These are phyloP conservation scores for Aspergillus coremiiformis DNA, from an alignment of 495 filamentous ascomycete genomes.

Conservation along the genomic window DNA sequence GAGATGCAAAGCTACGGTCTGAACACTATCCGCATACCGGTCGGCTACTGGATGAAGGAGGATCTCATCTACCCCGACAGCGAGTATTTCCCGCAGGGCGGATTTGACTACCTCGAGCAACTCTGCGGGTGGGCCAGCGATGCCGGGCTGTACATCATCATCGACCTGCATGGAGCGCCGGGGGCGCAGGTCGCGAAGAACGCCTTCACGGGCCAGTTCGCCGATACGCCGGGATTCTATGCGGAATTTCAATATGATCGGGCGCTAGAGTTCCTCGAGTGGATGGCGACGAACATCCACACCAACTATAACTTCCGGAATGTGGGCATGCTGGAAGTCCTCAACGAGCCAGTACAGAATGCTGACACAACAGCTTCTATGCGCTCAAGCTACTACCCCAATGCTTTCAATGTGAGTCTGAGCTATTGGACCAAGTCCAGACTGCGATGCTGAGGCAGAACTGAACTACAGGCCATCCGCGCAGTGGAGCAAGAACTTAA, in stretches of 20 bases:
- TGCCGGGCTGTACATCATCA: constrained; percentile 53
- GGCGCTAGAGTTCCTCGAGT: constrained; percentile 50
- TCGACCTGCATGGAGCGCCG: constrained; percentile 58
- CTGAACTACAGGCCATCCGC: constrained; percentile 34
- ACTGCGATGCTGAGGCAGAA: not conserved
- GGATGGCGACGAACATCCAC: constrained; percentile 51
- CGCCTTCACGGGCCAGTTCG: constrained; percentile 49
- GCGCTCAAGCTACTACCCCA: constrained; percentile 39
- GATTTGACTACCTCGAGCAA: constrained; percentile 44
- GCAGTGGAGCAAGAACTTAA: constrained; percentile 31
- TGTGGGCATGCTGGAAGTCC: constrained; percentile 53
- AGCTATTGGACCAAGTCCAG: not conserved
- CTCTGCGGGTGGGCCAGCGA: constrained; percentile 50
- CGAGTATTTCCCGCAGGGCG: constrained; percentile 54
- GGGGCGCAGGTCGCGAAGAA: constrained; percentile 47
- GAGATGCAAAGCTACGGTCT: constrained; percentile 48
- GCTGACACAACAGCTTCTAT: constrained; percentile 24
- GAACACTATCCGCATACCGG: constrained; percentile 56
- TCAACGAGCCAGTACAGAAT: constrained; percentile 52
- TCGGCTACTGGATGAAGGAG: constrained; percentile 59
- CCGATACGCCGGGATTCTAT: constrained; percentile 47
- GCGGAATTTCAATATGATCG: constrained; percentile 48
- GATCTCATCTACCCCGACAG: constrained; percentile 43
- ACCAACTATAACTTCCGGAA: constrained; percentile 42
- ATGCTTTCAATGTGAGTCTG: constrained; percentile 30